Percentiles rank a stretch among this genome's conserved stretches.
These are phyloP conservation scores for Kandelia obovata DNA, from an alignment of 345 rosid genomes.

Conservation along the genomic window DNA sequence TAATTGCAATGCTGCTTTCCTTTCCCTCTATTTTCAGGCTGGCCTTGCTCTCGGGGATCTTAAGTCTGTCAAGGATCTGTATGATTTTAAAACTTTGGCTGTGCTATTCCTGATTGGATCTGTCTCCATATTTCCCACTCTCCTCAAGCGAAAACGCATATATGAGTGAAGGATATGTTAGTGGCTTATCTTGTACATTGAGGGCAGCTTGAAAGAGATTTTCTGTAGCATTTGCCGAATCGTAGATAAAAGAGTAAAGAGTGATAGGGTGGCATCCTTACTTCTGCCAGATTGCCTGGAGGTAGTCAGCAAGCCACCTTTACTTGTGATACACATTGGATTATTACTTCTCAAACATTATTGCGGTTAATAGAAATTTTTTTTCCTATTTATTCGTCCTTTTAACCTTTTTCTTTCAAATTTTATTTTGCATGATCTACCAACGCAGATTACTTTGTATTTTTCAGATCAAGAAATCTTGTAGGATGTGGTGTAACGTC, in stretches of 20 bases:
- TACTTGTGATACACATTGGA: slow-evolving; percentile 3
- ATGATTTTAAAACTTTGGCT: slow-evolving; percentile 67
- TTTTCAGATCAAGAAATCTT: slow-evolving; percentile 21
- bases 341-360: slow-evolving; percentile 16
- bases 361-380: background rate
- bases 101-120: slow-evolving; percentile 74
- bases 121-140: slow-evolving; percentile 61
- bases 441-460: slow-evolving; percentile 24
- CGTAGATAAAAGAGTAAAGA: slow-evolving; percentile 5
- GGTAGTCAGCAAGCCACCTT: slow-evolving; percentile 3
- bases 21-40: slow-evolving; percentile 42
- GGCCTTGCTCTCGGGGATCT: slow-evolving; percentile 92
- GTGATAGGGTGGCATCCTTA: background rate
- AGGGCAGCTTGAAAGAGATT: slow-evolving; percentile 13
- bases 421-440: slow-evolving; percentile 24
- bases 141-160: slow-evolving; percentile 65
- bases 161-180: slow-evolving; percentile 40
- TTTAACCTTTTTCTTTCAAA: background rate
- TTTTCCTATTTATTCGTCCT: background rate
- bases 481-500: slow-evolving; percentile 9
- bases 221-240: slow-evolving; percentile 10
- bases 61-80: slow-evolving; percentile 70
- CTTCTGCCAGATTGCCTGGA: slow-evolving; percentile 7
- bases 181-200: slow-evolving; percentile 2
- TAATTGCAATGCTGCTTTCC: background rate